These are phyloP conservation scores for Ochromonas danica DNA, from an alignment of 108 stramenopile species.

Conservation along the genomic window DNA sequence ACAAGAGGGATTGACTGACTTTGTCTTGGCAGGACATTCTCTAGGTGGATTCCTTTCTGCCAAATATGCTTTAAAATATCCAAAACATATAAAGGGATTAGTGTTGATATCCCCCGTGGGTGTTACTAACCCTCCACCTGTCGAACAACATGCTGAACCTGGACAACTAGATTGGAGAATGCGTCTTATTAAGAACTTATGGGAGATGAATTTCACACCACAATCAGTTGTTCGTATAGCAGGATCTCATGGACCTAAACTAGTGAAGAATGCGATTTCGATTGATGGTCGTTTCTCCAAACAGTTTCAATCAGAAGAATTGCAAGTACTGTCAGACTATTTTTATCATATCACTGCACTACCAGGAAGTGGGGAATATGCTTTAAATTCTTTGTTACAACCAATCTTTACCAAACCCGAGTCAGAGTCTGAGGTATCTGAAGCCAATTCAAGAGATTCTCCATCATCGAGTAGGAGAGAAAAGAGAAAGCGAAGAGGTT, in stretches of 20 bases:
- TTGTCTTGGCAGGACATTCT: background rate
- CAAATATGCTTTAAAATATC: background rate
- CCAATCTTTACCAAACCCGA: background rate
- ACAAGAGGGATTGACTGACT: background rate
- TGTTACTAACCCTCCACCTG: background rate
- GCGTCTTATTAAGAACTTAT: background rate
- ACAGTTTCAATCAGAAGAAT: background rate
- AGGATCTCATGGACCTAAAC: background rate
- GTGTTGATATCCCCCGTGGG: background rate
- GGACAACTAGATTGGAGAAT: background rate
- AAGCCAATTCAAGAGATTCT: background rate
- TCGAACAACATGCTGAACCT: no score
- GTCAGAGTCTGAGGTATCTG: no score
- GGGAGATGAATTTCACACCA: conserved; percentile 3
- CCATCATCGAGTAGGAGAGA: no score
- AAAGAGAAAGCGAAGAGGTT: background rate
- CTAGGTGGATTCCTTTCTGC: background rate
- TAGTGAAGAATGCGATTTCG: background rate
- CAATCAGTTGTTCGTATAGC: background rate
- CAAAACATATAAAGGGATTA: background rate
- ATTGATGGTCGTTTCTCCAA: background rate
- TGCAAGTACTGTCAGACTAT: background rate
- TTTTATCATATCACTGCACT: background rate
- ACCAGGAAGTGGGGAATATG: background rate
- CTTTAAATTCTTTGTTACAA: background rate